Percentiles rank a stretch among this genome's conserved stretches.
Conservation (phyloP, 2,329 filamentous ascomycete genomes). For the Hypoxylon sp. region DNA sequence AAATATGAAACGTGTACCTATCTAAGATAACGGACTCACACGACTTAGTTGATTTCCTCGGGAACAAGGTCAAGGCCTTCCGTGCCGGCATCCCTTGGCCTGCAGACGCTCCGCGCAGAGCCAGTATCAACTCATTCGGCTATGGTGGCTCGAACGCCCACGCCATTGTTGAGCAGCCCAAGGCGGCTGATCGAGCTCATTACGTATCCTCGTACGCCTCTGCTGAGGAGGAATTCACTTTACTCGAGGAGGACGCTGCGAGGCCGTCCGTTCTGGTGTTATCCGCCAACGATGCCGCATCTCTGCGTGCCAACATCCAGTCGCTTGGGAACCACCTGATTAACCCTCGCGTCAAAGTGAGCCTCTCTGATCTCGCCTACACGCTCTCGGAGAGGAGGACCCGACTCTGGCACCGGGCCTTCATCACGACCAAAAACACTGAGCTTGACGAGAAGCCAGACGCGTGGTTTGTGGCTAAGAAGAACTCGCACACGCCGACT, state of each 20-base stretch:
- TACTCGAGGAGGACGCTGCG: not conserved
- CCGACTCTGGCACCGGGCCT: slow-evolving; percentile 45
- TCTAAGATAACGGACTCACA: not conserved
- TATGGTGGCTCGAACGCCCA: slow-evolving; percentile 57
- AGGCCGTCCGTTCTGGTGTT: slow-evolving; percentile 36
- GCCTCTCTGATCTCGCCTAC: slow-evolving; percentile 49
- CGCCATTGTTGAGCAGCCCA: slow-evolving; percentile 44
- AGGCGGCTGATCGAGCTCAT: not conserved
- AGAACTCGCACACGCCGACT: not conserved
- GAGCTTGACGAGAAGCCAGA: slow-evolving; percentile 10
- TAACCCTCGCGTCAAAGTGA: slow-evolving; percentile 47
- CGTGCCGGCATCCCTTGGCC: slow-evolving; percentile 48
- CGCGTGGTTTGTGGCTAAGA: slow-evolving; percentile 14
- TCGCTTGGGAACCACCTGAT: slow-evolving; percentile 47
- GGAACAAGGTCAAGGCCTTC: slow-evolving; percentile 35
- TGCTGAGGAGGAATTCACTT: slow-evolving; percentile 10
- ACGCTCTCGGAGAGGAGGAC: slow-evolving; percentile 50
- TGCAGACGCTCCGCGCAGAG: slow-evolving; percentile 31
- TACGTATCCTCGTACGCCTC: slow-evolving; percentile 26
- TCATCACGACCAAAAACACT: slow-evolving; percentile 31
- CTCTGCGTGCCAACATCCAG: slow-evolving; percentile 47
- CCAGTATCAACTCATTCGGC: slow-evolving; percentile 56
- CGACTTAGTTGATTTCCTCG: slow-evolving; percentile 39
- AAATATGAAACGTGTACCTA: not conserved
- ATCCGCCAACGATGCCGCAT: slow-evolving; percentile 48